Base-by-base conservation (phyloP, 2,329 filamentous ascomycete genomes). In the Pseudopyrenochaeta lycopersici region DNA sequence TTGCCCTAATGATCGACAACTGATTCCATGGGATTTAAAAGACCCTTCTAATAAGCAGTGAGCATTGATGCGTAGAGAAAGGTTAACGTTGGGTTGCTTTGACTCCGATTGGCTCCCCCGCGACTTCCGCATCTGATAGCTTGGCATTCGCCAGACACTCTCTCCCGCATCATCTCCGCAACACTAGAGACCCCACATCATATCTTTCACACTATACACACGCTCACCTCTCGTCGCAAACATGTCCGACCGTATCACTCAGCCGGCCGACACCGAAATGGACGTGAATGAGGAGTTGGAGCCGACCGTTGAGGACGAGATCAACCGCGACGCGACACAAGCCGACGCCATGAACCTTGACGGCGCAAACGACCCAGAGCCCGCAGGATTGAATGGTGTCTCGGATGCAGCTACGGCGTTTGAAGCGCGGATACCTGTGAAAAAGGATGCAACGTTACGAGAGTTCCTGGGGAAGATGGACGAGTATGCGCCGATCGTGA, bases 381-480 rank as follows among this genome's bases (percentile, higher is more conserved):
- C 63, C 39, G 50, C 74, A 7, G 52, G 62, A 33, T 60, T 59
- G 46, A 78, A 82, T 46, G 74, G 71, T 18, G 55, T 68, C 11
- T 35, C 60, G 58, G 68, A 84, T 43, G 80, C 79, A 35, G 74
- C 82, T 9, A 74, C 78, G 5, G 76, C 82, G 5, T 76, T 82
- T 36, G 88, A 90, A 54, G 77, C 87, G 35, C 86, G 85, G 69
- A 80, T 91, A 60, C 88, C 90, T 1, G 88, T 89, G 46, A 91
- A 92, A 74, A 98, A 98, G 78, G 95, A 99, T 78, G 89, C 90
- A 17, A 96, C 90, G 33, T 80, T 99, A 62, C 90, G 93, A 71
- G 94, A 98, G 77, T 97, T 99, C 72, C 78, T 99, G 15, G 85
- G 85, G 61, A 97, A 97, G 82, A 98, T 99, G 89, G 95, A 99